A percentile compares a stretch with the other conserved stretches of the same genome.
These are phyloP conservation scores for Suhomyces sp. DNA, from an alignment of 805 yeast species.

Conservation along the genomic window DNA sequence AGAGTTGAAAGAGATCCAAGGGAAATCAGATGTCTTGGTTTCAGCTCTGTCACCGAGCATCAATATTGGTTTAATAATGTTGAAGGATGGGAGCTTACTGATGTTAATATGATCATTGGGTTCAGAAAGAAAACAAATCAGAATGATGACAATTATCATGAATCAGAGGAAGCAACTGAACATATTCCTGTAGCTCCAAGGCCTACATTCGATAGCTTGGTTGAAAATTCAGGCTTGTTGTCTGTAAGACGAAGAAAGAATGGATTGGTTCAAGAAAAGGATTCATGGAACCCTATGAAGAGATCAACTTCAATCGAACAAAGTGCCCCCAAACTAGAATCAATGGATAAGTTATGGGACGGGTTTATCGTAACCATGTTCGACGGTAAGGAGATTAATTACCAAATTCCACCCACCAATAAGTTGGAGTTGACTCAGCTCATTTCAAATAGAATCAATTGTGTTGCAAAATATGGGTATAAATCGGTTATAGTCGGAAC, in stretches of 20 bases:
- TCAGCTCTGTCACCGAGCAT: constrained; percentile 69
- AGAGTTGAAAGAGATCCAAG: constrained; percentile 92
- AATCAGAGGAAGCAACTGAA: constrained; percentile 9
- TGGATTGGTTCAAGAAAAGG: not conserved
- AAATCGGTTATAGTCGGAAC: constrained; percentile 74
- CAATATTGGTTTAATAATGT: constrained; percentile 64
- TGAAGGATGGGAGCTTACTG: constrained; percentile 80
- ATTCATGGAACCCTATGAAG: too few species aligned
- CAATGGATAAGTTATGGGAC: constrained; percentile 52
- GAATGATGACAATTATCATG: constrained; percentile 19
- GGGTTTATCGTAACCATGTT: constrained; percentile 72
- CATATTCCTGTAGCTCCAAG: not conserved
- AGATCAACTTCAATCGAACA: too few species aligned
- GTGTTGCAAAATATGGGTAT: constrained; percentile 70
- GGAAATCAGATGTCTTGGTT: constrained; percentile 86
- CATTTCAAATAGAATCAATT: constrained; percentile 56
- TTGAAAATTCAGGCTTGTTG: constrained; percentile 15
- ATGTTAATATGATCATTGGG: constrained; percentile 75
- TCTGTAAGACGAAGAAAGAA: constrained; percentile 21
- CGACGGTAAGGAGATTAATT: constrained; percentile 60
- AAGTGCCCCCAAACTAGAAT: constrained; percentile 2
- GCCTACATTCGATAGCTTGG: constrained; percentile 5
- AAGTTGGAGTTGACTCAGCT: constrained; percentile 34
- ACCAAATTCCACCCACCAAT: constrained; percentile 53
- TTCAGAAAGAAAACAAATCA: constrained; percentile 30